Evolutionary conservation across 192 early-diverging fungal genomes (phyloP), one percentile per base, ranked within the genome.

Genomic region (Gaertneriomyces semiglobifer): DNA sequence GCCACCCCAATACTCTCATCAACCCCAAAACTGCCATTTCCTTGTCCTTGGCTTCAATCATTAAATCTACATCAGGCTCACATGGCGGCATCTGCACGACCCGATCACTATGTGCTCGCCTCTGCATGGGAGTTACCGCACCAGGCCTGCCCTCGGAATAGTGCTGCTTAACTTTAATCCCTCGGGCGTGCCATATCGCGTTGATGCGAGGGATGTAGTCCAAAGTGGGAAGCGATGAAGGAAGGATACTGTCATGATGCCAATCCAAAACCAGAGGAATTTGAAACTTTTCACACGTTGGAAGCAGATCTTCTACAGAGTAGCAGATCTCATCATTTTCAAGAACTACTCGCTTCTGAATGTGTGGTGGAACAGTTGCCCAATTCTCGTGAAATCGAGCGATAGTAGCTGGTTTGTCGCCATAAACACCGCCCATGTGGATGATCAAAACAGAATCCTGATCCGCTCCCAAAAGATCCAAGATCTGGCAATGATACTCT

Each of bases 11-110:
- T 12, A 43, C 9, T 53, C 63, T 52, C 44, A 74, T 76, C 10
- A 83, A 67, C 6, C 74, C 55, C 50, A 83, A 61, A 6, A 83
- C 79, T 7, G 81, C 81, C 73, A 79, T 79, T 47, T 83, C 81
- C 59, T 83, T 83, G 41, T 79, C 81, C 53, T 83, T 83, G 40
- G 81, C 81, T 63, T 83, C 81, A 20, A 83, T 79, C 81, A 83
- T 83, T 38, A 83, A 52, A 51, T 83, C 81, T 19, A 79, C 69
- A 58, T 79, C 73, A 5, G 64, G 64, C 9, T 54, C 65, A 39
- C 76, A 74, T n/a, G 79, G 76, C 41, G 81, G 81, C 11, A 83
- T 39, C 7, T 7, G 40, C 63, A 39, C 44, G 42, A 79, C 74
- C 19, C 75, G 62, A 55, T 80, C 73, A 12, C 70, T 66, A 68